Evolutionary conservation across 108 stramenopile genomes (phyloP).

Genomic region (Skeletonema costatum): DNA sequence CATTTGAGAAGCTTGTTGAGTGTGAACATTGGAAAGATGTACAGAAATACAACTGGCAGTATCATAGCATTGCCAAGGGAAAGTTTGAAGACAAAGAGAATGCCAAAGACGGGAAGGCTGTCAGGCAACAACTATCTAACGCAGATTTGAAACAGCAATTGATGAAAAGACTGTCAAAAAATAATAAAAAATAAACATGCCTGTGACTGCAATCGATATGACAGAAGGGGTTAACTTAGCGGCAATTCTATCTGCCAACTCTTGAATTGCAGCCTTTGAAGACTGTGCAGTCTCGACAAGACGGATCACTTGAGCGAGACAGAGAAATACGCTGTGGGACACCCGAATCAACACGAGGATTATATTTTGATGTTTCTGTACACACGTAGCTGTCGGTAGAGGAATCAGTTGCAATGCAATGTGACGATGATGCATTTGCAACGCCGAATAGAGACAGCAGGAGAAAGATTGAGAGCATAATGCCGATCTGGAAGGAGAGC

Average conservation of each 20-base stretch:
- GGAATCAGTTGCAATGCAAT: not conserved
- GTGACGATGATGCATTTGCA: not conserved
- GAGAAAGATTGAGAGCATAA: not conserved
- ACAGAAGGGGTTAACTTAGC: conserved; percentile 76
- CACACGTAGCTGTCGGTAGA: conserved; percentile 30
- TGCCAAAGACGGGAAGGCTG: too few relatives aligned
- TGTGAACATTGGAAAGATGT: too few relatives aligned
- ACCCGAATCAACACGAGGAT: conserved; percentile 20
- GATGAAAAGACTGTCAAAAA: too few relatives aligned
- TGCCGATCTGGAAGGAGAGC: too few relatives aligned
- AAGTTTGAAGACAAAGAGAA: too few relatives aligned
- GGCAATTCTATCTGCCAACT: conserved; percentile 78
- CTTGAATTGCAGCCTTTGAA: conserved; percentile 79
- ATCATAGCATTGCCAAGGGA: too few relatives aligned
- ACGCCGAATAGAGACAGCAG: not conserved
- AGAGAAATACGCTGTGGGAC: conserved; percentile 32
- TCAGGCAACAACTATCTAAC: too few relatives aligned
- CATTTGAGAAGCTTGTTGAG: too few relatives aligned
- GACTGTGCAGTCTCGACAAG: conserved; percentile 87
- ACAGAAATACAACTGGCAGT: too few relatives aligned
- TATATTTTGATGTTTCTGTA: conserved; percentile 15
- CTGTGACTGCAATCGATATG: conserved; percentile 53
- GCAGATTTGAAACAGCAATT: too few relatives aligned
- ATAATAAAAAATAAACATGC: too few relatives aligned
- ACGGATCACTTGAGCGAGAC: conserved; percentile 74